These are phyloP conservation scores for Kwoniella shivajii DNA, from an alignment of 1,284 basidiomycete genomes.

Conservation along the genomic window DNA sequence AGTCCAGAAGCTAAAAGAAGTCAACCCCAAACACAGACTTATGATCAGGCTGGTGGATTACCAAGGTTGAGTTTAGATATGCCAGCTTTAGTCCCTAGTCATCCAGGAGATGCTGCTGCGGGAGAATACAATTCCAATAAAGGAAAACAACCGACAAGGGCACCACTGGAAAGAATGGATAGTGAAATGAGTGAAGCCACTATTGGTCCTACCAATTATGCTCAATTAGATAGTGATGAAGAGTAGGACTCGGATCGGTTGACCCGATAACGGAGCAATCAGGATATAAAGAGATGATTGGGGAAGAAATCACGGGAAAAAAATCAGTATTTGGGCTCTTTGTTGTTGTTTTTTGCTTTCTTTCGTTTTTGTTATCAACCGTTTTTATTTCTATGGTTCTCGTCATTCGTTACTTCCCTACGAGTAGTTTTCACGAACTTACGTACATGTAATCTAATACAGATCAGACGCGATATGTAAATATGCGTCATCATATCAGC, in stretches of 20 bases:
- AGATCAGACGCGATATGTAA: too few species aligned
- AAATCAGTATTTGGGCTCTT: background rate
- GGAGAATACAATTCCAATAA: background rate
- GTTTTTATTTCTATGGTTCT: background rate
- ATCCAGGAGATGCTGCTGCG: background rate
- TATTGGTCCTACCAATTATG: constrained; percentile 17
- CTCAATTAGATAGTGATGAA: constrained; percentile 30
- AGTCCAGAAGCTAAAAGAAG: constrained; percentile 14
- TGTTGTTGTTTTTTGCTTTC: background rate
- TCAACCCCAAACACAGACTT: background rate
- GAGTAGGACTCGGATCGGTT: constrained; percentile 10
- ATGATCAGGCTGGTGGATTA: constrained; percentile 12
- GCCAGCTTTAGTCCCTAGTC: constrained; percentile 27
- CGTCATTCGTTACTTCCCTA: too few species aligned
- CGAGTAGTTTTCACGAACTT: too few species aligned
- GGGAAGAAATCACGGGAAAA: background rate
- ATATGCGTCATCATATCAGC: too few species aligned
- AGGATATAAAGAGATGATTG: background rate
- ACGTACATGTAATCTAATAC: too few species aligned
- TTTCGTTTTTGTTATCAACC: background rate
- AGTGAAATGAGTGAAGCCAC: constrained; percentile 17
- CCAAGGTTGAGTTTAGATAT: constrained; percentile 39
- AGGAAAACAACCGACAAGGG: constrained; percentile 2
- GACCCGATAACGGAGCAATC: background rate
- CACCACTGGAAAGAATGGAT: constrained; percentile 18